These are phyloP conservation scores for Phytophthora cactorum DNA, from an alignment of 352 stramenopile species.

Conservation along the genomic window DNA sequence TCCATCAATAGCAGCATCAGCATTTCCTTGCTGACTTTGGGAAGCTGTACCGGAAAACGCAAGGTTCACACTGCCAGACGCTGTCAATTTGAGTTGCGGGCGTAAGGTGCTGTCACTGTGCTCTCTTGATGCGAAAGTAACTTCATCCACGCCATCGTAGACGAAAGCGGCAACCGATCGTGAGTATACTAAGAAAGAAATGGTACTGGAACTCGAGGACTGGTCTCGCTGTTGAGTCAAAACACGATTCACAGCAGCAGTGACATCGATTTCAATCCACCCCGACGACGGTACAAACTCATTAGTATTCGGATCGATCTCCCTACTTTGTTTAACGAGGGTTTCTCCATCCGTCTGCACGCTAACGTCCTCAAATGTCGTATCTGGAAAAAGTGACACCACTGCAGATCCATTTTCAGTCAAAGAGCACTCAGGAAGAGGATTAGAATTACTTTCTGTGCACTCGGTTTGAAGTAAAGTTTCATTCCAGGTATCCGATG, in stretches of 20 bases:
- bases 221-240: slow-evolving; percentile 36
- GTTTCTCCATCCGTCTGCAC: slow-evolving; percentile 34
- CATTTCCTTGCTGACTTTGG: slow-evolving; percentile 58
- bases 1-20: slow-evolving; percentile 59
- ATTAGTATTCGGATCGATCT: slow-evolving; percentile 50
- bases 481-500: slow-evolving; percentile 49
- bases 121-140: slow-evolving; percentile 68
- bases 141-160: slow-evolving; percentile 59
- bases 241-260: slow-evolving; percentile 59
- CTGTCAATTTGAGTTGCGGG: slow-evolving; percentile 51
- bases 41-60: slow-evolving; percentile 33
- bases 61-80: slow-evolving; percentile 64
- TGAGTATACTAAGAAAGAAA: slow-evolving; percentile 70
- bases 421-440: slow-evolving; percentile 32
- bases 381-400: slow-evolving; percentile 44
- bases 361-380: slow-evolving; percentile 38
- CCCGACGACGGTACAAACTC: slow-evolving; percentile 42
- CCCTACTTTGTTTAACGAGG: slow-evolving; percentile 34
- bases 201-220: slow-evolving; percentile 29
- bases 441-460: slow-evolving; percentile 10
- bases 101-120: slow-evolving; percentile 35
- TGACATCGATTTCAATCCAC: slow-evolving; percentile 79
- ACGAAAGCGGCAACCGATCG: slow-evolving; percentile 45
- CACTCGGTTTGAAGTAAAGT: slow-evolving; percentile 31
- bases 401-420: slow-evolving; percentile 20